Percentiles rank a stretch among this genome's conserved stretches.
Evolutionary conservation across 176 grass and related monocot species (phyloP).

Genomic region (Hsuehochloa calcarea): DNA sequence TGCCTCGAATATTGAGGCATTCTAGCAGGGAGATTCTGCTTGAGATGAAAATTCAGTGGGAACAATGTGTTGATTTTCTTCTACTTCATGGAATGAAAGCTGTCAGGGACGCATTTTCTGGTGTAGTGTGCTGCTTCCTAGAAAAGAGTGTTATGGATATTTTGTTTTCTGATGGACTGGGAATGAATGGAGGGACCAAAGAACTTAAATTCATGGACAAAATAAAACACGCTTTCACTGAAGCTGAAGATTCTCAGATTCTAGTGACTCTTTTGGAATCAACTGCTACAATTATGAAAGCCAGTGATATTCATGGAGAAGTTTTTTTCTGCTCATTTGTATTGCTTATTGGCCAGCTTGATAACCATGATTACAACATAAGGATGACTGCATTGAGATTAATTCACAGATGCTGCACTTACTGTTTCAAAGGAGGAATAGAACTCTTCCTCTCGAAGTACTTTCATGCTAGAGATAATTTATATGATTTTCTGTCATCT

Average conservation of each 20-base stretch:
- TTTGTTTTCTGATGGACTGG: constrained; percentile 60
- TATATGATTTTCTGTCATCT: constrained; percentile 76
- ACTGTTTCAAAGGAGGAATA: constrained; percentile 72
- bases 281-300: constrained; percentile 68
- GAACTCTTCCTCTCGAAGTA: constrained; percentile 63
- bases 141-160: constrained; percentile 54
- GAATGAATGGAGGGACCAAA: constrained; percentile 39
- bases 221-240: constrained; percentile 61
- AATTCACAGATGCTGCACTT: constrained; percentile 60
- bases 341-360: constrained; percentile 77
- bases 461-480: constrained; percentile 56
- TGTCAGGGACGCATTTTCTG: constrained; percentile 84
- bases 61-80: constrained; percentile 69
- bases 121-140: constrained; percentile 72
- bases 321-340: constrained; percentile 75
- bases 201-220: constrained; percentile 67
- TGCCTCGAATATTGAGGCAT: constrained; percentile 84
- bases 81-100: constrained; percentile 67
- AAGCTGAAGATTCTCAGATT: constrained; percentile 55
- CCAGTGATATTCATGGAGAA: constrained; percentile 59
- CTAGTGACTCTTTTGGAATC: constrained; percentile 74
- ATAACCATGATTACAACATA: constrained; percentile 53
- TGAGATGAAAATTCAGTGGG: constrained; percentile 64
- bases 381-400: constrained; percentile 66
- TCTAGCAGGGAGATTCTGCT: constrained; percentile 45